Percentiles rank a stretch among this genome's conserved stretches.
These are phyloP conservation scores for Fusarium torreyae DNA, from an alignment of 2,329 filamentous ascomycete genomes.

Conservation along the genomic window DNA sequence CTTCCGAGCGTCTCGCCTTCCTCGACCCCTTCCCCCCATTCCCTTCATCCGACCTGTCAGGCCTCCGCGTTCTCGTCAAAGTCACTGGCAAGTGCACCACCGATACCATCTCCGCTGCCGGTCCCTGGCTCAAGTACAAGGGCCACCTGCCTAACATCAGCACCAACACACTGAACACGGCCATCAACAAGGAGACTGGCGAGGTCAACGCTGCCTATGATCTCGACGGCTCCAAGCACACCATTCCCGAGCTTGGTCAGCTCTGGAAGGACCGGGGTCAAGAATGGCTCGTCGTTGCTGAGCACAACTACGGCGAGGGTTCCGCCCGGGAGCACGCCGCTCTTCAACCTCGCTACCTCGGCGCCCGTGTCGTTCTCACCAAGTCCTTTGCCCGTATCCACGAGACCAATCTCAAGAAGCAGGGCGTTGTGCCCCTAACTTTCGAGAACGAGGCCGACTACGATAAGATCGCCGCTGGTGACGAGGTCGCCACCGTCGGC, in stretches of 20 bases:
- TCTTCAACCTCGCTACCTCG: constrained; percentile 91
- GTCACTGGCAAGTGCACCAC: constrained; percentile 98
- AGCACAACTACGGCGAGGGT: constrained; percentile 97
- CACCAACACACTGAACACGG: constrained; percentile 96
- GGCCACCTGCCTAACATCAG: constrained; percentile 98
- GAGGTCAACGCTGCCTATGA: constrained; percentile 96
- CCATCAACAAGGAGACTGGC: constrained; percentile 90
- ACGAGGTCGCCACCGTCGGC: constrained; percentile 86
- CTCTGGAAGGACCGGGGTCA: constrained; percentile 83
- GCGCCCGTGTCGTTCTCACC: constrained; percentile 84
- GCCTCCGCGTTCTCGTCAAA: constrained; percentile 92
- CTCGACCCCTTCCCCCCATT: constrained; percentile 93
- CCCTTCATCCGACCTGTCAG: constrained; percentile 80
- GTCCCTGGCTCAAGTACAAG: constrained; percentile 99
- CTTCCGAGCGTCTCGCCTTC: constrained; percentile 90
- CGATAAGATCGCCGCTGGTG: constrained; percentile 84
- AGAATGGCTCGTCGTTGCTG: constrained; percentile 94
- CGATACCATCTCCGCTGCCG: constrained; percentile 95
- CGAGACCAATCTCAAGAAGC: constrained; percentile 97
- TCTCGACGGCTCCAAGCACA: constrained; percentile 78
- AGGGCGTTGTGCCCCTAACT: constrained; percentile 94
- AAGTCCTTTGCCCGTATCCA: constrained; percentile 95
- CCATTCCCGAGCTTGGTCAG: constrained; percentile 89
- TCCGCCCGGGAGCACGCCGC: constrained; percentile 92
- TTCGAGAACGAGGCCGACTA: constrained; percentile 93